Conservation (phyloP, 805 yeast species). For the Schizosaccharomyces cryophilus region DNA sequence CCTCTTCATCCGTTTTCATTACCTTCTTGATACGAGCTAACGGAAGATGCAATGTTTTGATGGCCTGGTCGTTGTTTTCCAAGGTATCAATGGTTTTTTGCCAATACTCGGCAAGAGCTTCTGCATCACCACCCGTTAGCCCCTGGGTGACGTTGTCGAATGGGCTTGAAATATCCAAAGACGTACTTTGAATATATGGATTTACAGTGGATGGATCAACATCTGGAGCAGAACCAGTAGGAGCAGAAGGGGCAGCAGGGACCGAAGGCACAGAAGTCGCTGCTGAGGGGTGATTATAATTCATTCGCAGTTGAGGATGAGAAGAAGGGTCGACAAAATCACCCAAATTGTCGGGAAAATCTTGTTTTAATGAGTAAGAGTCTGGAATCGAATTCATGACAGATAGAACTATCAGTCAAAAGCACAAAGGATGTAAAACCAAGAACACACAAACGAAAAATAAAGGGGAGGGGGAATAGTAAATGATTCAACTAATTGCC, state of each 20-base stretch:
- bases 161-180: conserved; percentile 20
- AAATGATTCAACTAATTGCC: too few relatives aligned
- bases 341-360: not conserved
- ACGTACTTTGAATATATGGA: not conserved
- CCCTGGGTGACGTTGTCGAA: conserved; percentile 88
- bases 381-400: not conserved
- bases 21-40: conserved; percentile 61
- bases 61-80: conserved; percentile 73
- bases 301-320: not conserved
- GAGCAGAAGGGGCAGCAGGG: too few relatives aligned
- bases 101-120: conserved; percentile 90
- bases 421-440: not conserved
- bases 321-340: not conserved
- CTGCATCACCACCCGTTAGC: conserved; percentile 52
- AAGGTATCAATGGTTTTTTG: conserved; percentile 81
- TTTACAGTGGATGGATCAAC: not conserved
- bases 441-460: not conserved
- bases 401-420: not conserved
- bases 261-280: too few relatives aligned
- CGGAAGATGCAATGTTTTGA: conserved; percentile 83
- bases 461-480: not conserved
- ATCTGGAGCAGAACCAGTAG: not conserved
- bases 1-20: conserved; percentile 25
- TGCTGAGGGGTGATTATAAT: not conserved
- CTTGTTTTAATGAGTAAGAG: not conserved